Conservation (phyloP, 2,329 filamentous ascomycete species). For the Zymoseptoria ardabiliae region DNA sequence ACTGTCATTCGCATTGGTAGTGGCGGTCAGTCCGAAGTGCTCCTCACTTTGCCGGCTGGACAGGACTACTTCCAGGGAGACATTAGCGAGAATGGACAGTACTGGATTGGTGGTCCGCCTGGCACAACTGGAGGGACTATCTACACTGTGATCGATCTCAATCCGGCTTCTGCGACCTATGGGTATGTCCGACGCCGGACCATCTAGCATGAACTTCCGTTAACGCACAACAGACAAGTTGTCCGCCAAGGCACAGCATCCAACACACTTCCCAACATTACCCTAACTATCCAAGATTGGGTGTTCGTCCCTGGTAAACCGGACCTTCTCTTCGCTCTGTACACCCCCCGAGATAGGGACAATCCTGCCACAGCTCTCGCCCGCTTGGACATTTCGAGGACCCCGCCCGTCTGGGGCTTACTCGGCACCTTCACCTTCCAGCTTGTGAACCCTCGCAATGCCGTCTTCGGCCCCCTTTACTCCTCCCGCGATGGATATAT, state of each 20-base stretch:
- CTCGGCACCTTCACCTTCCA: too few species aligned
- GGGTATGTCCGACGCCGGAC: neutral
- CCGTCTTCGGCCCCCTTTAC: slow-evolving; percentile 2
- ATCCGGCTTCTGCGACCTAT: neutral
- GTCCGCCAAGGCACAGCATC: neutral
- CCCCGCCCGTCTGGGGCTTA: too few species aligned
- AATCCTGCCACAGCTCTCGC: neutral
- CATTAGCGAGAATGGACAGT: slow-evolving; percentile 4
- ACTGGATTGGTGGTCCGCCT: neutral
- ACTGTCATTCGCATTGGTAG: neutral
- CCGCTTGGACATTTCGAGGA: neutral
- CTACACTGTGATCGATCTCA: slow-evolving; percentile 1
- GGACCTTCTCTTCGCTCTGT: neutral
- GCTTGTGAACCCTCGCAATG: too few species aligned
- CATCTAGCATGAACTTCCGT: neutral
- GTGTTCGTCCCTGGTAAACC: slow-evolving; percentile 3
- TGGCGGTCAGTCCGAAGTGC: neutral
- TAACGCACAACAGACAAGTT: neutral
- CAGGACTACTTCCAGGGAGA: slow-evolving; percentile 1
- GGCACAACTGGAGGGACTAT: neutral
- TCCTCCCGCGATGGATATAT: slow-evolving; percentile 2
- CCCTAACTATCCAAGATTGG: slow-evolving; percentile 1
- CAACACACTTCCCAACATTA: neutral
- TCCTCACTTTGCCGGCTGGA: neutral
- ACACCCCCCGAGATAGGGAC: neutral